These are phyloP conservation scores for Russula olivacea DNA, from an alignment of 768 basidiomycete genomes.

Conservation along the genomic window DNA sequence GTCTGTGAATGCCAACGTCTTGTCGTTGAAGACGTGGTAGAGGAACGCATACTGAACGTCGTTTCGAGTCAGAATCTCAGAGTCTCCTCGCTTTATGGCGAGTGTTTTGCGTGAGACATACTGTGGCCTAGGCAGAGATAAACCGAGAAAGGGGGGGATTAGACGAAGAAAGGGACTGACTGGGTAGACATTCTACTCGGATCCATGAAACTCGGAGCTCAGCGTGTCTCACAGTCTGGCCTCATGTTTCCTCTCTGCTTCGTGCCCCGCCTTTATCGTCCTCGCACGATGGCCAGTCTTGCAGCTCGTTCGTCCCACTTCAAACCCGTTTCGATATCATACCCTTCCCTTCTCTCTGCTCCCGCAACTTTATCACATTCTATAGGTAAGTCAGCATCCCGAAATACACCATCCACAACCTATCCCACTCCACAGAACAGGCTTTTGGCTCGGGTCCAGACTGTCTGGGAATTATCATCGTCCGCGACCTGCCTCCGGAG, in stretches of 20 bases:
- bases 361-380: slow-evolving; percentile 49
- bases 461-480: slow-evolving; percentile 74
- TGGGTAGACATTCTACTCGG: slow-evolving; percentile 20
- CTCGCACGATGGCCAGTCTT: slow-evolving; percentile 15
- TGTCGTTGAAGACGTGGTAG: slow-evolving; percentile 68
- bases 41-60: slow-evolving; percentile 88
- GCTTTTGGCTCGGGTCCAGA: slow-evolving; percentile 79
- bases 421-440: slow-evolving; percentile 43
- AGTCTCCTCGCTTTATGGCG: slow-evolving; percentile 78
- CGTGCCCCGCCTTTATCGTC: slow-evolving; percentile 10
- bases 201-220: slow-evolving; percentile 14
- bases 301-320: slow-evolving; percentile 34
- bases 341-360: slow-evolving; percentile 47
- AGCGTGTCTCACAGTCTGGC: neutral
- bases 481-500: slow-evolving; percentile 69
- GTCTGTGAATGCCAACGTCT: slow-evolving; percentile 62
- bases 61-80: slow-evolving; percentile 73
- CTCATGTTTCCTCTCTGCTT: slow-evolving; percentile 10
- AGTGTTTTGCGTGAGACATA: slow-evolving; percentile 49
- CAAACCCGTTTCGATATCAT: slow-evolving; percentile 56
- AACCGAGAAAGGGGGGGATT: slow-evolving; percentile 44
- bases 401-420: neutral
- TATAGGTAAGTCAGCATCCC: slow-evolving; percentile 45
- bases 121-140: slow-evolving; percentile 42
- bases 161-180: slow-evolving; percentile 22